These are phyloP conservation scores for Fusarium chuoi DNA, from an alignment of 2,329 filamentous ascomycete species.

Conservation along the genomic window DNA sequence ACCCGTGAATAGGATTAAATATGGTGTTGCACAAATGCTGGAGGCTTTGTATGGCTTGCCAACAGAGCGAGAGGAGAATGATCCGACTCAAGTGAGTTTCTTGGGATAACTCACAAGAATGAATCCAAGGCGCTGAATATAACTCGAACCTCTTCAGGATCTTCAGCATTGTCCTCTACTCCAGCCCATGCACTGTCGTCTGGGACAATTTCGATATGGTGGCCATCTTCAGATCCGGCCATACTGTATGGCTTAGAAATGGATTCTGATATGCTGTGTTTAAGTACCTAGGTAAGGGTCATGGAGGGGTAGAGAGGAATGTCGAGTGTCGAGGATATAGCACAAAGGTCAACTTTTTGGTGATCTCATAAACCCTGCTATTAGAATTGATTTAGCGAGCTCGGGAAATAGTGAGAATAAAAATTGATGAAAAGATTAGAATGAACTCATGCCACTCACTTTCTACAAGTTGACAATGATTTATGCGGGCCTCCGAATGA, in stretches of 20 bases:
- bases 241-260: slow-evolving; percentile 25
- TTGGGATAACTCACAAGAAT: slow-evolving; percentile 61
- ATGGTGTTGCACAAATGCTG: background rate
- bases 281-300: slow-evolving; percentile 24
- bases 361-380: background rate
- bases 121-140: slow-evolving; percentile 88
- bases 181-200: slow-evolving; percentile 65
- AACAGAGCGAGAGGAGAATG: background rate
- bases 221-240: slow-evolving; percentile 34
- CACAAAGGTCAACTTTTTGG: background rate
- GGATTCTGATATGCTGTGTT: slow-evolving; percentile 9
- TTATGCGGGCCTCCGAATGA: slow-evolving; percentile 25
- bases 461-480: slow-evolving; percentile 9
- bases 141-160: slow-evolving; percentile 83
- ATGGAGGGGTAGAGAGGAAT: slow-evolving; percentile 23
- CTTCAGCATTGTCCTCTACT: slow-evolving; percentile 72
- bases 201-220: slow-evolving; percentile 32
- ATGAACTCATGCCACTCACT: slow-evolving; percentile 15
- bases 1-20: too few relatives aligned
- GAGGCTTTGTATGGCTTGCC: background rate
- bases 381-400: background rate
- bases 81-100: background rate
- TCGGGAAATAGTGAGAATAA: background rate
- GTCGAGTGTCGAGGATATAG: background rate
- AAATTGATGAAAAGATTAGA: background rate